Conservation (phyloP, 2,329 filamentous ascomycete species). For the Verticillium longisporum region DNA sequence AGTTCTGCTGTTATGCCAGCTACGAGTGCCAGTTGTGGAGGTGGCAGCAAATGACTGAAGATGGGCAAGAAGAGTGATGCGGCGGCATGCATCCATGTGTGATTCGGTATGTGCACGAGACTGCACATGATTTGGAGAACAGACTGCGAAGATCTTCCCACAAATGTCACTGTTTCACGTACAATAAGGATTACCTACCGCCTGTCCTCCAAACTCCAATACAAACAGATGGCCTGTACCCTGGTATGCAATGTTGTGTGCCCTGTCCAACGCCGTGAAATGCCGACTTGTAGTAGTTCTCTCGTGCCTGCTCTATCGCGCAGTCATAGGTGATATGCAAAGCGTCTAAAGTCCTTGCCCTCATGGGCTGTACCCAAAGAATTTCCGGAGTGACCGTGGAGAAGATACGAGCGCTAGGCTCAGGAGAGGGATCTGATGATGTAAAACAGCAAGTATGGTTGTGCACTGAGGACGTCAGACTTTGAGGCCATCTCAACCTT, state of each 20-base stretch:
- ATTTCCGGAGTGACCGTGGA: too few relatives aligned
- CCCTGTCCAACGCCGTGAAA: background rate
- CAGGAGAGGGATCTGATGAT: constrained; percentile 57
- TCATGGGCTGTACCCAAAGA: background rate
- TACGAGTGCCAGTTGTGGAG: constrained; percentile 57
- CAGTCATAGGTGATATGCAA: background rate
- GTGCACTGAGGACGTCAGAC: constrained; percentile 75
- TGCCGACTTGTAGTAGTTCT: background rate
- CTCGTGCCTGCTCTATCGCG: background rate
- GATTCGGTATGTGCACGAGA: too few relatives aligned
- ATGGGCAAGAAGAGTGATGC: background rate
- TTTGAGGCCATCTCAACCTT: constrained; percentile 80
- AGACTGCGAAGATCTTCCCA: background rate
- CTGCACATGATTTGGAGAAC: too few relatives aligned
- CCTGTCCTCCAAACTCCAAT: background rate
- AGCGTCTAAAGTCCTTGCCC: background rate
- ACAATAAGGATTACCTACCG: background rate
- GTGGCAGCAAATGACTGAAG: constrained; percentile 23
- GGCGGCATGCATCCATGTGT: too few relatives aligned
- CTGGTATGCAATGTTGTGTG: background rate
- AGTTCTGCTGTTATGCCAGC: constrained; percentile 75
- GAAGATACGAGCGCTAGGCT: constrained; percentile 2
- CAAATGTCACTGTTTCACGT: background rate
- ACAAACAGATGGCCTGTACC: background rate
- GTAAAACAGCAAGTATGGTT: constrained; percentile 91